Percentiles rank a stretch among this genome's conserved stretches.
Conservation (phyloP, 805 yeast species). For the Ogataea nitratoaversa region DNA sequence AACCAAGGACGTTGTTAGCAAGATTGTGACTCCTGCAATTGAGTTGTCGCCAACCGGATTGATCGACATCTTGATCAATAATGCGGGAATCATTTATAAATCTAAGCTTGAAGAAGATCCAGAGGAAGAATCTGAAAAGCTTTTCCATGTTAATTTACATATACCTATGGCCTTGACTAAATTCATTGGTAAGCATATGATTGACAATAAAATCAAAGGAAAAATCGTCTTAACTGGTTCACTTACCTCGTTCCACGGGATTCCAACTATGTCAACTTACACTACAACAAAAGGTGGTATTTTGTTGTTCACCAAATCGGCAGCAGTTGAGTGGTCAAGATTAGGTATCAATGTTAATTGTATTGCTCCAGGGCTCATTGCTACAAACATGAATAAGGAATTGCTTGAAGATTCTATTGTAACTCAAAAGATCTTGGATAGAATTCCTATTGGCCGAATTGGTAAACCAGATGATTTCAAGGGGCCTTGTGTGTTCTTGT, state of each 20-base stretch:
- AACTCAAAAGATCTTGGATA: slow-evolving; percentile 27
- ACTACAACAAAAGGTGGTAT: slow-evolving; percentile 41
- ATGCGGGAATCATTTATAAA: slow-evolving; percentile 34
- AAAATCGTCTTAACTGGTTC: slow-evolving; percentile 41
- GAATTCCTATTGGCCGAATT: slow-evolving; percentile 46
- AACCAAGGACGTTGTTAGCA: slow-evolving; percentile 26
- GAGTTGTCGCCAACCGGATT: slow-evolving; percentile 25
- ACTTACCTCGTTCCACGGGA: slow-evolving; percentile 38
- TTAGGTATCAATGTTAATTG: slow-evolving; percentile 44
- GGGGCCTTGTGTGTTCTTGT: slow-evolving; percentile 41
- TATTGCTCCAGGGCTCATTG: slow-evolving; percentile 47
- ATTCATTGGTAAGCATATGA: slow-evolving; percentile 34
- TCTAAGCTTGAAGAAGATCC: slow-evolving; percentile 32
- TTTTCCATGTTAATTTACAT: slow-evolving; percentile 38
- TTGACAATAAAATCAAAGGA: slow-evolving; percentile 31
- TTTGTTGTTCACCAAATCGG: slow-evolving; percentile 32
- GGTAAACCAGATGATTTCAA: slow-evolving; percentile 46
- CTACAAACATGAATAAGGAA: slow-evolving; percentile 40
- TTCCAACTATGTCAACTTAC: slow-evolving; percentile 36
- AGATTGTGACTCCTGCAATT: slow-evolving; percentile 30
- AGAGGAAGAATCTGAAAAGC: slow-evolving; percentile 34
- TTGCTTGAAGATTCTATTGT: slow-evolving; percentile 26
- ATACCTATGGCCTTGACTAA: slow-evolving; percentile 35
- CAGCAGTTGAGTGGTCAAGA: slow-evolving; percentile 42
- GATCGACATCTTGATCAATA: slow-evolving; percentile 32